Percentiles rank a stretch among this genome's conserved stretches.
Evolutionary conservation across 2,329 filamentous ascomycete species (phyloP).

Genomic region (Nectriaceae sp.): DNA sequence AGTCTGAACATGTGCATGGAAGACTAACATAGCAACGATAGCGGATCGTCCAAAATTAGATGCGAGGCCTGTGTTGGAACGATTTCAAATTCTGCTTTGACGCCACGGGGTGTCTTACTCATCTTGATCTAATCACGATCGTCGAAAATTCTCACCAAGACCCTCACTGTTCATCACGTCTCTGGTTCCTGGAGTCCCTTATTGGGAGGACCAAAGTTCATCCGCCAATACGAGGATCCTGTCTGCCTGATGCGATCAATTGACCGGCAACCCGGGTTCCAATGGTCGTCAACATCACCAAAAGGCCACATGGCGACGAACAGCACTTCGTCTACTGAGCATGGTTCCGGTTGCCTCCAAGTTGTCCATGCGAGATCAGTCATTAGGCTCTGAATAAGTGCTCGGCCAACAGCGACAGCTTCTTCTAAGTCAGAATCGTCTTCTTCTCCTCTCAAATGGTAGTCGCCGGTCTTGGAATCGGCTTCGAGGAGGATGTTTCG

Average conservation of each 20-base stretch:
- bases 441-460: conserved; percentile 8
- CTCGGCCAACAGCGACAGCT: conserved; percentile 19
- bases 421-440: conserved; percentile 9
- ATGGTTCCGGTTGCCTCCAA: conserved; percentile 60
- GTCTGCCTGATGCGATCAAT: conserved; percentile 23
- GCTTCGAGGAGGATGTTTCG: conserved; percentile 22
- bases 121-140: background rate
- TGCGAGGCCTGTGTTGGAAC: too few species aligned
- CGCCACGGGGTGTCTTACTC: background rate
- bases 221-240: conserved; percentile 26
- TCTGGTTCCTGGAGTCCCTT: background rate
- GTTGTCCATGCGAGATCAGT: conserved; percentile 57
- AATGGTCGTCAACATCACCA: conserved; percentile 56
- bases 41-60: too few species aligned
- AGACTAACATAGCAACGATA: background rate
- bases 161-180: background rate
- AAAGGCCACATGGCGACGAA: conserved; percentile 67
- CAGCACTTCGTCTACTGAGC: conserved; percentile 56
- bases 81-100: background rate
- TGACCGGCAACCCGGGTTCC: conserved; percentile 34
- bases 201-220: background rate
- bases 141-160: background rate
- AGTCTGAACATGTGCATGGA: background rate
- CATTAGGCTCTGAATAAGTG: conserved; percentile 38
- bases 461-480: conserved; percentile 2